phyloP scores from a whole-genome alignment of 805 yeast species.

The Candida bentonensis region DNA sequence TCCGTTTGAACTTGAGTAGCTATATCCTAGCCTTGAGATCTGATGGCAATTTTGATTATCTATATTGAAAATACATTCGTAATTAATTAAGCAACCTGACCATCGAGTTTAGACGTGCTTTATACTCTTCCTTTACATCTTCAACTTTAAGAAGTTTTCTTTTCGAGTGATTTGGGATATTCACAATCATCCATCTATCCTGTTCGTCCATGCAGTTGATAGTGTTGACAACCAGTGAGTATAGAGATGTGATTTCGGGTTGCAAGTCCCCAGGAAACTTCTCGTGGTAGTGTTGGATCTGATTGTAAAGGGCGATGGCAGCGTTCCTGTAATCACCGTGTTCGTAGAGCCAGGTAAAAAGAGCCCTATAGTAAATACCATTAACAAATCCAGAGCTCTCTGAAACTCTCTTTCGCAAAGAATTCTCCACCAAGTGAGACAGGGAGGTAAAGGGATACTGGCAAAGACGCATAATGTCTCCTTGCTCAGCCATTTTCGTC shows the following conservation, averaged over 20 bases:
- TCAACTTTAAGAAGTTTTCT: not conserved
- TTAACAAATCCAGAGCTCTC: not conserved
- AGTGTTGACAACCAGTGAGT: not conserved
- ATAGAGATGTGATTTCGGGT: not conserved
- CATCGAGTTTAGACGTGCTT: not conserved
- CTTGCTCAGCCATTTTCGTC: not conserved
- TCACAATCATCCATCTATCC: not conserved
- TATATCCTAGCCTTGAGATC: not conserved
- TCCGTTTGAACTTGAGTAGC: conserved; percentile 43
- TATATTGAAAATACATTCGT: not conserved
- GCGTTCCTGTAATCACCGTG: not conserved
- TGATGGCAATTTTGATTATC: no score
- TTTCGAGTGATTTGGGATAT: not conserved
- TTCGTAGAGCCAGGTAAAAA: not conserved
- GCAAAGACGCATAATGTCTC: not conserved
- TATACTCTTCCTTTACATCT: not conserved
- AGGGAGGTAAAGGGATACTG: not conserved
- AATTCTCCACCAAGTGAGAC: not conserved
- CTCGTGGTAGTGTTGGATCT: not conserved
- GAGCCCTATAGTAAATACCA: not conserved
- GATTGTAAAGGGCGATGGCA: not conserved
- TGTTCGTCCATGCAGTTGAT: not conserved
- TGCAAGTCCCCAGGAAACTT: not conserved
- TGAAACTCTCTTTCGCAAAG: not conserved
- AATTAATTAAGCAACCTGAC: not conserved